A percentile compares a stretch with the other conserved stretches of the same genome.
phyloP scores from a whole-genome alignment of 2,329 filamentous ascomycete genomes.

The Nannizziopsis arthrosporioides region DNA sequence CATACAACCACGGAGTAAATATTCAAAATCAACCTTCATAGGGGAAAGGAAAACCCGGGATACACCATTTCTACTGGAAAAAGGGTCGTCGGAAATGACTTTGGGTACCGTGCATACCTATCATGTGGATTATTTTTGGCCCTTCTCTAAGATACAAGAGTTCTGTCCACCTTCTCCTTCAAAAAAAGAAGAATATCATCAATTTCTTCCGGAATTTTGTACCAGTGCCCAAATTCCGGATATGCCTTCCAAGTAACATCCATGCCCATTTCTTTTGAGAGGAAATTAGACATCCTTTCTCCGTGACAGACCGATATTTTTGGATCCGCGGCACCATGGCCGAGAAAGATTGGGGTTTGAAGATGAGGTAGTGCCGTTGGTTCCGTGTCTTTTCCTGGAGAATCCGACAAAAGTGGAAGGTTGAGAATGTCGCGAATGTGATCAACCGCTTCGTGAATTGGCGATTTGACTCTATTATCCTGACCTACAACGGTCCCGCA shows the following conservation, averaged over 20 bases:
- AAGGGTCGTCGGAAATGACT: too few relatives aligned
- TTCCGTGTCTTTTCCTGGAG: background rate
- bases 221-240: conserved; percentile 37
- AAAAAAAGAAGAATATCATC: conserved; percentile 35
- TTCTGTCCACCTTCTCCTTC: conserved; percentile 16
- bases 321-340: conserved; percentile 33
- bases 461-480: conserved; percentile 6
- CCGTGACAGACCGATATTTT: conserved; percentile 28
- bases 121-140: too few relatives aligned
- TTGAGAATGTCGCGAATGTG: conserved; percentile 27
- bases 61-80: too few relatives aligned
- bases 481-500: background rate
- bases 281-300: conserved; percentile 20
- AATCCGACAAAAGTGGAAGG: conserved; percentile 10
- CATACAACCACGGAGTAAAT: too few relatives aligned
- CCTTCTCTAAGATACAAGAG: too few relatives aligned
- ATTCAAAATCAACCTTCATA: too few relatives aligned
- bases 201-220: conserved; percentile 39
- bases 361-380: conserved; percentile 1
- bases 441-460: conserved; percentile 18
- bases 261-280: conserved; percentile 17
- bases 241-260: conserved; percentile 34
- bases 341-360: conserved; percentile 35
- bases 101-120: too few relatives aligned
- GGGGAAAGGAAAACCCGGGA: too few relatives aligned